Evolutionary conservation across 148 eudicot genomes (phyloP).

Genomic region (Linanthus parryae): DNA sequence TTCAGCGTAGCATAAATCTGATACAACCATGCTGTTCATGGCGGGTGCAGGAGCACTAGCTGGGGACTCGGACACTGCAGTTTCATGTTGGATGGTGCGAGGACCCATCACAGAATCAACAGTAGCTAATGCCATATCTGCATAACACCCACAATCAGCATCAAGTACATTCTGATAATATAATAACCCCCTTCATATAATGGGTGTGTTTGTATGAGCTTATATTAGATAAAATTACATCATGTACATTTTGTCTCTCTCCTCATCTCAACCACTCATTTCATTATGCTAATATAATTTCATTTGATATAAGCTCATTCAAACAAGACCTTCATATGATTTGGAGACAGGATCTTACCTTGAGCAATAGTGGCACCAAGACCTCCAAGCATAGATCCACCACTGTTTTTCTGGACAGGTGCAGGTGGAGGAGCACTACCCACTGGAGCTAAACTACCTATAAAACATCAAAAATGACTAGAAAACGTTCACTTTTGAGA

Average conservation of each 20-base stretch:
- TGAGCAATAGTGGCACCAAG: constrained; percentile 82
- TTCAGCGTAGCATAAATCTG: constrained; percentile 70
- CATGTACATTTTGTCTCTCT: no score
- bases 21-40: constrained; percentile 23
- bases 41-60: constrained; percentile 43
- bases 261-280: no score
- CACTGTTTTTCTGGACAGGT: constrained; percentile 51
- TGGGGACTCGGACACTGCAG: constrained; percentile 45
- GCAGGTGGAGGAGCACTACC: constrained; percentile 94
- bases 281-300: no score
- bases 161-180: no score
- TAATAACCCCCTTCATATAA: neutral
- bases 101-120: constrained; percentile 85
- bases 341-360: no score
- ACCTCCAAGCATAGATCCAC: constrained; percentile 71
- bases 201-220: neutral
- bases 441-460: no score
- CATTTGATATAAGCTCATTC: no score
- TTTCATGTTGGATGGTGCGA: constrained; percentile 71
- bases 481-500: no score
- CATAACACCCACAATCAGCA: no score
- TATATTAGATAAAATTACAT: no score
- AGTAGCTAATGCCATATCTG: constrained; percentile 87
- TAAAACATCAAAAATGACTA: no score
- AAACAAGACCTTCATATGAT: no score